Evolutionary conservation across 306 rosid genomes (phyloP), one percentile per base, ranked within the genome.

Genomic region (Trifolium dubium): DNA sequence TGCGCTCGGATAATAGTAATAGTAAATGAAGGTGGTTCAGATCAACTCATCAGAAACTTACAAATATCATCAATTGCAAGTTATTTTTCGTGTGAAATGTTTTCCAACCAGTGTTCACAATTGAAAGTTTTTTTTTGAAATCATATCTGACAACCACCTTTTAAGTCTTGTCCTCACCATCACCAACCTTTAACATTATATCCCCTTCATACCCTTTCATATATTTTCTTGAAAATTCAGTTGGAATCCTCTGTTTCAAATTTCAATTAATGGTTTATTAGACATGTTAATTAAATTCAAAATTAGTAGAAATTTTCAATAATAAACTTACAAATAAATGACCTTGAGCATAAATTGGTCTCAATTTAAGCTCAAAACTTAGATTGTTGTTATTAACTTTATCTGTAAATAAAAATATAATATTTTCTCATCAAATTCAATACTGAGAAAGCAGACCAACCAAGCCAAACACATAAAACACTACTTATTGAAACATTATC

Each of bases 221-320:
- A n/a, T 66, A n/a, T 43, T 43, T 1, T 66, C 29, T 66, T 12
- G 71, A 66, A 43, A 66, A 66, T 1, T 11, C 7, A 28, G 4
- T 12, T 66, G 71, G 71, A 12, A 66, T 5, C 23, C 34, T 8
- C 71, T 65, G 18, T 41, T 65, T 43, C 23, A 43, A 41, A 23
- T 23, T 23, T 23, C 23, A 23, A 0, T 39, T 39, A 9, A 39
- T 17, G 12, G 29, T 17, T 51, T 15, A 23, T 23, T 23, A 23
- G 23, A 23, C 23, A 23, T 23, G 1, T 23, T 23, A 23, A 23
- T 23, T 23, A 23, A 23, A 23, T 23, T 23, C 23, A 23, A 23
- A 23, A 23, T 23, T 23, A 23, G 23, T 23, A 23, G 23, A 23
- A 23, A 23, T 23, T 23, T 23, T 23, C 23, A 23, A 23, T 23